These are phyloP conservation scores for Cotoneaster glaucophyllus DNA, from an alignment of 306 rosid species.

Conservation along the genomic window DNA sequence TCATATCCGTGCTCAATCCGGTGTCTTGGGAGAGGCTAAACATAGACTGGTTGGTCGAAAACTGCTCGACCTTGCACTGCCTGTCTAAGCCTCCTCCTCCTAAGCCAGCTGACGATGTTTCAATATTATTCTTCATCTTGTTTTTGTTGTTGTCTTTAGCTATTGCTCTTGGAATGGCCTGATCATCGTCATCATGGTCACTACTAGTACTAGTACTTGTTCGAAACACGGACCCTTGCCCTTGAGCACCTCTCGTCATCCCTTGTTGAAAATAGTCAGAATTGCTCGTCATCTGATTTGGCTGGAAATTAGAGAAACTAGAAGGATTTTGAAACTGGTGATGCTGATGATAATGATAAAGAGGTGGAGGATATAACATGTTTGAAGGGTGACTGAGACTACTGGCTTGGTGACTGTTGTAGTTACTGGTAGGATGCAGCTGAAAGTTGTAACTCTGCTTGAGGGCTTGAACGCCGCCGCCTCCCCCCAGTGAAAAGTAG, in stretches of 20 bases:
- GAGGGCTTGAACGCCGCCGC: slow-evolving; percentile 6
- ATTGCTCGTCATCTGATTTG: slow-evolving; percentile 2
- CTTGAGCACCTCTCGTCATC: not conserved
- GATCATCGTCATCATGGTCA: not conserved
- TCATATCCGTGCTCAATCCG: slow-evolving; percentile 56
- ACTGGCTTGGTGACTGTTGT: slow-evolving; percentile 11
- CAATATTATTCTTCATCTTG: not conserved
- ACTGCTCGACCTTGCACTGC: slow-evolving; percentile 57
- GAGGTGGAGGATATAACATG: slow-evolving; percentile 4
- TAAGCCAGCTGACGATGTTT: not conserved
- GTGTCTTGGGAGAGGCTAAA: slow-evolving; percentile 65
- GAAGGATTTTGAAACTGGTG: slow-evolving; percentile 8
- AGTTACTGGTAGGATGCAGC: not conserved
- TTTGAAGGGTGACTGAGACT: slow-evolving; percentile 18
- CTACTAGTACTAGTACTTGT: not conserved
- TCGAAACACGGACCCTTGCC: not conserved
- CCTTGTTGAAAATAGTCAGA: slow-evolving; percentile 29
- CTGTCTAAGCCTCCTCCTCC: slow-evolving; percentile 2
- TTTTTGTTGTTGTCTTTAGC: not conserved
- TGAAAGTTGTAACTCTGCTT: slow-evolving; percentile 21
- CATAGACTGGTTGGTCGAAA: slow-evolving; percentile 55
- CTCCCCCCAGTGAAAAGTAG: slow-evolving; percentile 9
- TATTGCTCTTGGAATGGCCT: not conserved
- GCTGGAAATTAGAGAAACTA: slow-evolving; percentile 15
- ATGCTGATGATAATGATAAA: not conserved